Conservation (phyloP, 1,284 basidiomycete species). For the Mycena citricolor region DNA sequence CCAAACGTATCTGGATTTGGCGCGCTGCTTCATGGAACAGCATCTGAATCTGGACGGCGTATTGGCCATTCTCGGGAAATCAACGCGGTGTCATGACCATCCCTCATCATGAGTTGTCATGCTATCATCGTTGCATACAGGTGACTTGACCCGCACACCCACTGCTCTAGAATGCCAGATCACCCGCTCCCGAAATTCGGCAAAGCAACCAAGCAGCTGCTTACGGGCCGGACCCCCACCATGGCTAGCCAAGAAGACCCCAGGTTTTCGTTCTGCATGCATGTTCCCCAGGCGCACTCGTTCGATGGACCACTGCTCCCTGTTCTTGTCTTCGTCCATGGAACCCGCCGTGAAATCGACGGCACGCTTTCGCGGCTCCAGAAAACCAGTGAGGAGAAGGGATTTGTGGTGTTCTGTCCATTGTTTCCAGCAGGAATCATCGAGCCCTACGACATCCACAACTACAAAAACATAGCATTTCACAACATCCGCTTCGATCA, state of each 20-base stretch:
- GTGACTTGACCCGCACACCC: too few species aligned
- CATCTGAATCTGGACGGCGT: too few species aligned
- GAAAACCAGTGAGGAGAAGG: conserved; percentile 22
- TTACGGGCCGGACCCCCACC: conserved; percentile 25
- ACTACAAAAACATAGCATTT: conserved; percentile 26
- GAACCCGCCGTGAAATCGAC: conserved; percentile 24
- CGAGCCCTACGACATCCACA: conserved; percentile 25
- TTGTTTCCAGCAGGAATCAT: conserved; percentile 30
- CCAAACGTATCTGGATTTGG: too few species aligned
- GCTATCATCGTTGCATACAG: too few species aligned
- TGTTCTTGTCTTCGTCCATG: conserved; percentile 28
- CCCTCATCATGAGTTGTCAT: too few species aligned
- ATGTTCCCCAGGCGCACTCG: conserved; percentile 22
- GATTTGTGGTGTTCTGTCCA: conserved; percentile 24
- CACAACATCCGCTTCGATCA: conserved; percentile 28
- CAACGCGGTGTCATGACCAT: too few species aligned
- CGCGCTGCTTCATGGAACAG: too few species aligned
- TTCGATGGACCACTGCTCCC: conserved; percentile 21
- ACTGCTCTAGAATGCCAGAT: too few species aligned
- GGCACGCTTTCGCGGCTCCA: conserved; percentile 20
- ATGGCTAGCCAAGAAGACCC: conserved; percentile 26
- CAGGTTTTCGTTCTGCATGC: conserved; percentile 28
- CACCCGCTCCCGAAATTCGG: too few species aligned
- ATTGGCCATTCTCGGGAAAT: too few species aligned
- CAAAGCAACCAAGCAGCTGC: conserved; percentile 15